phyloP scores from a whole-genome alignment of 495 filamentous ascomycete genomes.

The Bacidia gigantensis region DNA sequence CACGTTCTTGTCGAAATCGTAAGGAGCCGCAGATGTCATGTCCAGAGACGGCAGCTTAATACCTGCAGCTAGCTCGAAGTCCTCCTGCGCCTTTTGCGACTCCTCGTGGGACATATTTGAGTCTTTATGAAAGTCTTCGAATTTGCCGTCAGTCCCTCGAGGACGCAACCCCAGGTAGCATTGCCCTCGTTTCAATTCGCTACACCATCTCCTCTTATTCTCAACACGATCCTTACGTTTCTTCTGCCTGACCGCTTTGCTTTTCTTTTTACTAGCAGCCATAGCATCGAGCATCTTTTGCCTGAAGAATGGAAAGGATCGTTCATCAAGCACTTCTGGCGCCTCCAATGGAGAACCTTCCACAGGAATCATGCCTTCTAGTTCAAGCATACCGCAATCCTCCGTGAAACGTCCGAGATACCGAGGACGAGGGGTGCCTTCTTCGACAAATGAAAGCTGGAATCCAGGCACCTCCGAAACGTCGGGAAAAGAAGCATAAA shows the following conservation, averaged over 20 bases:
- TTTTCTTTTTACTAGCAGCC: conserved; percentile 31
- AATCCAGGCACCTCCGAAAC: conserved; percentile 35
- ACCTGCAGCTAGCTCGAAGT: conserved; percentile 11
- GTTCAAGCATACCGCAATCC: conserved; percentile 20
- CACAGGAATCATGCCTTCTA: conserved; percentile 25
- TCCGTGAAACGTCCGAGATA: conserved; percentile 45
- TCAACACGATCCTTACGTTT: conserved; percentile 35
- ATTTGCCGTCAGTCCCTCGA: conserved; percentile 5
- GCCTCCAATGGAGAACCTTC: conserved; percentile 3
- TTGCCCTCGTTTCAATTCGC: conserved; percentile 46
- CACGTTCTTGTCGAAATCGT: conserved; percentile 37
- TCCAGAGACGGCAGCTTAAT: conserved; percentile 23
- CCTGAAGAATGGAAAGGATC: conserved; percentile 32
- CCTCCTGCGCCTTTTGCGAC: conserved; percentile 12
- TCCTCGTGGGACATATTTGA: conserved; percentile 19
- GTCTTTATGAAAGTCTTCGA: conserved; percentile 11
- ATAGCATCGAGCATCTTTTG: conserved; percentile 31
- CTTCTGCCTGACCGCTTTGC: conserved; percentile 33
- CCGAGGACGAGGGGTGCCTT: conserved; percentile 44
- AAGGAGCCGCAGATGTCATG: conserved; percentile 25
- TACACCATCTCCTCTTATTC: conserved; percentile 32
- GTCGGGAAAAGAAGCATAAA: conserved; percentile 35
- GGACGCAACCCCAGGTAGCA: conserved; percentile 53
- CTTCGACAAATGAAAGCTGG: conserved; percentile 39
- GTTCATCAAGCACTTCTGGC: conserved; percentile 15